Percentiles rank a stretch among this genome's conserved stretches.
Evolutionary conservation across 192 early-diverging fungal genomes (phyloP).

Genomic region (Cetraspora pellucida): DNA sequence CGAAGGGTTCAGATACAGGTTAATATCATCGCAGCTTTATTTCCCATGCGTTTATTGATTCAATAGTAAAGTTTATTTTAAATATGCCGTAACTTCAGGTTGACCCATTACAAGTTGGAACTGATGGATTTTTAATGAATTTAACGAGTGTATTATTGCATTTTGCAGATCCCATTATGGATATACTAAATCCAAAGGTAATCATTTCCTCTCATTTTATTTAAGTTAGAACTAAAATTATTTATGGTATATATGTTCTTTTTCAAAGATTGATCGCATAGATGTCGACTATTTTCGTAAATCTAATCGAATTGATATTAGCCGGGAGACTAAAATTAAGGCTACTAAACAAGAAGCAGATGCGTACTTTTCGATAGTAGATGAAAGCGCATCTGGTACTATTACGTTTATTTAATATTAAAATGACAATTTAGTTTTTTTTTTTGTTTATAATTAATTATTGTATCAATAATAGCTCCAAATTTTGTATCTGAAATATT

Average conservation of each 20-base stretch:
- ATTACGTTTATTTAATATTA: neutral
- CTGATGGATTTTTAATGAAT: constrained; percentile 88
- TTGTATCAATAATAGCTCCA: constrained; percentile 35
- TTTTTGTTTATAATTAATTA: neutral
- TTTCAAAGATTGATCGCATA: constrained; percentile 64
- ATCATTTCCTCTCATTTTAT: neutral
- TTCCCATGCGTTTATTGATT: neutral
- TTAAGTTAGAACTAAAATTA: neutral
- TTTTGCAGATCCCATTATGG: constrained; percentile 87
- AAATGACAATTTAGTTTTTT: neutral
- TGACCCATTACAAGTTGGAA: constrained; percentile 69
- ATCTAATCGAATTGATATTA: constrained; percentile 59
- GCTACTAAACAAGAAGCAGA: constrained; percentile 71
- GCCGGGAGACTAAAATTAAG: constrained; percentile 79
- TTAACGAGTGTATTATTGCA: constrained; percentile 63
- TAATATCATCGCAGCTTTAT: neutral
- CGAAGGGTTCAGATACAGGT: constrained; percentile 77
- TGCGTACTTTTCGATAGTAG: constrained; percentile 48
- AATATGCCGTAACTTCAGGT: constrained; percentile 72
- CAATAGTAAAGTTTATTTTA: neutral
- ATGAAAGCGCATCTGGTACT: neutral
- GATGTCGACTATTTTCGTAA: constrained; percentile 73
- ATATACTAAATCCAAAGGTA: constrained; percentile 72
- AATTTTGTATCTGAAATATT: constrained; percentile 94
- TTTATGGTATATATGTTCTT: neutral